Conservation (phyloP, 2,329 filamentous ascomycete genomes). For the Penicillium glabrum region DNA sequence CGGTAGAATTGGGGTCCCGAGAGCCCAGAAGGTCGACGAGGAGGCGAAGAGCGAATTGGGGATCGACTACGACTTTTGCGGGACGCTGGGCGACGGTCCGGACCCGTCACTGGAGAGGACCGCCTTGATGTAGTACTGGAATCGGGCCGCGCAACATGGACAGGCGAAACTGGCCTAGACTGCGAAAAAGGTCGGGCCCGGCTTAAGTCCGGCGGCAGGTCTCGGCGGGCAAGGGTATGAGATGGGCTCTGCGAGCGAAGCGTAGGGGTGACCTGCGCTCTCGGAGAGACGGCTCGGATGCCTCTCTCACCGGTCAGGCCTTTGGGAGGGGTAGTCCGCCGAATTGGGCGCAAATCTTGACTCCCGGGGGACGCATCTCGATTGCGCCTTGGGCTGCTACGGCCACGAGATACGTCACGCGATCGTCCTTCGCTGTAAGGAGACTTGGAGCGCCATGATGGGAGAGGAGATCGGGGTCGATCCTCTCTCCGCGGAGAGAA, state of each 20-base stretch:
- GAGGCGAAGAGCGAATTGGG: slow-evolving; percentile 22
- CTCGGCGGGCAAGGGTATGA: slow-evolving; percentile 51
- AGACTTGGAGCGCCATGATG: slow-evolving; percentile 41
- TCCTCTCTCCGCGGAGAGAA: slow-evolving; percentile 43
- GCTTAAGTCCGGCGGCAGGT: slow-evolving; percentile 49
- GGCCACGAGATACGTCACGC: slow-evolving; percentile 31
- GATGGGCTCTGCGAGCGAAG: slow-evolving; percentile 56
- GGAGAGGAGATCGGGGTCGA: slow-evolving; percentile 38
- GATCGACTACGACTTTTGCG: slow-evolving; percentile 32
- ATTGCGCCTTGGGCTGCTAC: slow-evolving; percentile 34
- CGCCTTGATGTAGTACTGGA: slow-evolving; percentile 60
- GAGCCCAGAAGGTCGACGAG: slow-evolving; percentile 23
- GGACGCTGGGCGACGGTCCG: slow-evolving; percentile 50
- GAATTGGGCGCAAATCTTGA: slow-evolving; percentile 32
- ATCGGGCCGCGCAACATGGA: slow-evolving; percentile 53
- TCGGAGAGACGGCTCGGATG: slow-evolving; percentile 30
- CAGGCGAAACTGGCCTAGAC: slow-evolving; percentile 39
- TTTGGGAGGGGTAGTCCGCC: slow-evolving; percentile 32
- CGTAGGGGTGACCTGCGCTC: slow-evolving; percentile 29
- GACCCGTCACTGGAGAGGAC: slow-evolving; percentile 61
- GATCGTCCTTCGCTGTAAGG: slow-evolving; percentile 33
- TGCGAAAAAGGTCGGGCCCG: slow-evolving; percentile 55
- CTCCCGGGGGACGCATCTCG: slow-evolving; percentile 38
- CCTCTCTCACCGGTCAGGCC: slow-evolving; percentile 29
- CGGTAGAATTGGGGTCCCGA: slow-evolving; percentile 16